These are phyloP conservation scores for Polygonum maritimum DNA, from an alignment of 148 eudicot species.

Conservation along the genomic window DNA sequence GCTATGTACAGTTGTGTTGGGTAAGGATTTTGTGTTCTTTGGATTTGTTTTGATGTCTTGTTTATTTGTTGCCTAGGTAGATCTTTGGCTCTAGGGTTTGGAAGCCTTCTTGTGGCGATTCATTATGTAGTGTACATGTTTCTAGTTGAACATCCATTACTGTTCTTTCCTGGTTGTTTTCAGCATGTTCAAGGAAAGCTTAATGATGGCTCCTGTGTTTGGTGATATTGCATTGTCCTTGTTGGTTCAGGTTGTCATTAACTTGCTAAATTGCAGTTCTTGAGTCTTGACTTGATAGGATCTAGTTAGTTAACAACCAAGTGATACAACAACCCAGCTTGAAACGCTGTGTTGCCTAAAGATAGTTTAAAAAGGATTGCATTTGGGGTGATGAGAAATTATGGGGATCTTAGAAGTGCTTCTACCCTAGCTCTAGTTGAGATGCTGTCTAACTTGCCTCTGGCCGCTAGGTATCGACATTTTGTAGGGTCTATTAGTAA, in stretches of 20 bases:
- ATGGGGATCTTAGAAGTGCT: background rate
- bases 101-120: background rate
- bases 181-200: background rate
- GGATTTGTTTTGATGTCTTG: conserved; percentile 6
- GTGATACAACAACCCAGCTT: background rate
- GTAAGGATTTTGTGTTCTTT: conserved; percentile 15
- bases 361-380: no score
- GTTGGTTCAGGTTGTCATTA: background rate
- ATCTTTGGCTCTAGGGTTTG: background rate
- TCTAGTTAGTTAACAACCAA: background rate
- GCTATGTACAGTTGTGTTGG: conserved; percentile 33
- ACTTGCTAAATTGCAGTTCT: background rate
- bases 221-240: background rate
- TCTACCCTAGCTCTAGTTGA: background rate
- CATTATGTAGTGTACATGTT: background rate
- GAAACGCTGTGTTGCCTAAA: background rate
- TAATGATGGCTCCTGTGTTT: background rate
- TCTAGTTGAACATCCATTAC: background rate
- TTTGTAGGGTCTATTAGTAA: no score
- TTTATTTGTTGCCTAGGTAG: background rate
- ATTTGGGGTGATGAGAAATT: background rate
- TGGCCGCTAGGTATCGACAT: no score
- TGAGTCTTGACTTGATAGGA: background rate
- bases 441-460: background rate
- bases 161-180: background rate